Evolutionary conservation across 108 stramenopile genomes (phyloP).

Genomic region (Hondaea fermentalgiana): DNA sequence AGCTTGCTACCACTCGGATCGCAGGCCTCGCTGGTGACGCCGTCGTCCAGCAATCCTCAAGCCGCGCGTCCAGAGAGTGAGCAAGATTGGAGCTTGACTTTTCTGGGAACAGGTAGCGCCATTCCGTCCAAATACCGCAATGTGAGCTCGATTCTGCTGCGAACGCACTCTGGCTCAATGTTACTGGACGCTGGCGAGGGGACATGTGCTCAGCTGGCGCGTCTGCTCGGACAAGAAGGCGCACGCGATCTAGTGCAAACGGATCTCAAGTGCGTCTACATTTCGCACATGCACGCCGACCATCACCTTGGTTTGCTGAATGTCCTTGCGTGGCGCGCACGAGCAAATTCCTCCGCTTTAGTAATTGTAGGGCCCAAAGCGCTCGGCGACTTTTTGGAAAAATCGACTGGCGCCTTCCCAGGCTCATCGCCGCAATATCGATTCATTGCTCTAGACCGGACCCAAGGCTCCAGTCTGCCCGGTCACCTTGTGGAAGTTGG

Average conservation of each 20-base stretch:
- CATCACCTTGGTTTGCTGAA: slow-evolving; percentile 85
- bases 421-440: not conserved
- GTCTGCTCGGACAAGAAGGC: not conserved
- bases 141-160: slow-evolving; percentile 76
- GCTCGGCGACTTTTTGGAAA: slow-evolving; percentile 62
- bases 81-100: slow-evolving; percentile 55
- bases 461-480: not conserved
- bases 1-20: not conserved
- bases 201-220: slow-evolving; percentile 71
- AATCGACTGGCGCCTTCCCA: slow-evolving; percentile 58
- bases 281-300: slow-evolving; percentile 94
- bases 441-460: not conserved
- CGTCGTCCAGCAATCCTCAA: not conserved
- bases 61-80: not conserved
- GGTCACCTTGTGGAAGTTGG: not conserved
- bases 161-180: slow-evolving; percentile 46
- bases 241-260: slow-evolving; percentile 3
- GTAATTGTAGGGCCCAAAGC: slow-evolving; percentile 72
- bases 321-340: slow-evolving; percentile 57
- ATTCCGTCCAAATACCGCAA: slow-evolving; percentile 93
- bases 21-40: no score
- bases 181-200: slow-evolving; percentile 91
- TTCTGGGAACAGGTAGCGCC: slow-evolving; percentile 93
- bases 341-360: slow-evolving; percentile 41
- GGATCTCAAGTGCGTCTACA: slow-evolving; percentile 76